Evolutionary conservation across 2,329 filamentous ascomycete genomes (phyloP).

Genomic region (Phyllachora maydis): DNA sequence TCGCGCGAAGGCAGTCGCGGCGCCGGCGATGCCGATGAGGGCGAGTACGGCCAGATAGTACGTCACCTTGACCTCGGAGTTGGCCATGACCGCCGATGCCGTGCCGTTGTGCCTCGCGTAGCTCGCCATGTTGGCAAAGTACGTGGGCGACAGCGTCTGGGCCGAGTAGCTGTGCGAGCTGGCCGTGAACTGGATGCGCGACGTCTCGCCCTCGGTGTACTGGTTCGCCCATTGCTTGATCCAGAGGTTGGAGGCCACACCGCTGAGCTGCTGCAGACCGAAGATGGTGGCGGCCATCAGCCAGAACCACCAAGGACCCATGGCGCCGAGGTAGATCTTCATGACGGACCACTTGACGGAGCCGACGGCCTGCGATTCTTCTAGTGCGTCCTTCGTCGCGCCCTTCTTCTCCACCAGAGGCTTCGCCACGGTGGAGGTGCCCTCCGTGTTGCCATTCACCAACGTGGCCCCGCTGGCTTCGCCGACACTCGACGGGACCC

Average conservation of each 20-base stretch:
- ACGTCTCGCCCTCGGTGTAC: conserved; percentile 33
- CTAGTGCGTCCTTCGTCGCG: conserved; percentile 31
- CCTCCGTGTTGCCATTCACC: conserved; percentile 27
- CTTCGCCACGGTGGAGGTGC: conserved; percentile 22
- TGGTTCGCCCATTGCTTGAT: conserved; percentile 90
- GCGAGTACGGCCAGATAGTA: conserved; percentile 81
- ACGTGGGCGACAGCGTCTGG: conserved; percentile 14
- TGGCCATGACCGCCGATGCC: conserved; percentile 11
- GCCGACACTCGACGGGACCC: conserved; percentile 57
- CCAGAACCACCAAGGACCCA: conserved; percentile 99
- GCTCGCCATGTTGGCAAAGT: conserved; percentile 17
- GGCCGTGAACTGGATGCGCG: conserved; percentile 11
- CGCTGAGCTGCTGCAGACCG: conserved; percentile 60
- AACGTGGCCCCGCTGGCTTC: conserved; percentile 37
- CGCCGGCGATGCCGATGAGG: conserved; percentile 54
- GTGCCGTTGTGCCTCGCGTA: conserved; percentile 15
- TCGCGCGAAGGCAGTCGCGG: conserved; percentile 60
- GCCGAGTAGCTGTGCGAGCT: conserved; percentile 14
- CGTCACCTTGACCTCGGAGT: conserved; percentile 51
- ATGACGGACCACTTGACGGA: conserved; percentile 80
- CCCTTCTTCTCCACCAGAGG: conserved; percentile 22
- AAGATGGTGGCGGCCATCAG: conserved; percentile 55
- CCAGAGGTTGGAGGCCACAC: conserved; percentile 83
- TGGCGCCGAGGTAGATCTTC: conserved; percentile 63
- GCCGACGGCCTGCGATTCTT: conserved; percentile 66